Percentiles rank a stretch among this genome's conserved stretches.
These are phyloP conservation scores for Plasmodium ovale DNA, from an alignment of 169 alveolate species.

Conservation along the genomic window DNA sequence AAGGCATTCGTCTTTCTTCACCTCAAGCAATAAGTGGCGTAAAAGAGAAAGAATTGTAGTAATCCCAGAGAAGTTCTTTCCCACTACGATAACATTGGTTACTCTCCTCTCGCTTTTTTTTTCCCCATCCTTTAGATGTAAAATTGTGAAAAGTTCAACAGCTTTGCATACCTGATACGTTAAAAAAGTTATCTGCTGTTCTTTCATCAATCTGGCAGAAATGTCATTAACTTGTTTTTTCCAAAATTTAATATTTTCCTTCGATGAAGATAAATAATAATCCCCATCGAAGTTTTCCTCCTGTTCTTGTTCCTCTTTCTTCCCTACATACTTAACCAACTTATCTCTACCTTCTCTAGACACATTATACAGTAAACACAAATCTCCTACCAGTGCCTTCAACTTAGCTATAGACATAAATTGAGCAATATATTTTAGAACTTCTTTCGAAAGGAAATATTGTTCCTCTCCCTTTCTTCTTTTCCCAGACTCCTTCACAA, in stretches of 20 bases:
- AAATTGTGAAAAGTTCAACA: slow-evolving; percentile 1
- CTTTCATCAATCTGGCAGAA: background rate
- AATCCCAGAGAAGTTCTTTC: slow-evolving; percentile 36
- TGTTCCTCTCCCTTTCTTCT: slow-evolving; percentile 6
- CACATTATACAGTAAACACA: slow-evolving; percentile 17
- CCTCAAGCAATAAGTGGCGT: background rate
- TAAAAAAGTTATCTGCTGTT: slow-evolving; percentile 20
- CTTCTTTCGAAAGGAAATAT: slow-evolving; percentile 3
- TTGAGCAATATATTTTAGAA: background rate
- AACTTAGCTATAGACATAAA: background rate
- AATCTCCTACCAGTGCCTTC: slow-evolving; percentile 5
- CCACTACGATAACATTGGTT: slow-evolving; percentile 25
- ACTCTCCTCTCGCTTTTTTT: background rate
- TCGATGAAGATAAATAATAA: too few relatives aligned
- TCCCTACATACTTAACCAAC: slow-evolving; percentile 16
- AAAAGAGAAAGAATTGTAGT: slow-evolving; percentile 20
- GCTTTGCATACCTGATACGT: slow-evolving; percentile 55
- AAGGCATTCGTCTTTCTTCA: background rate
- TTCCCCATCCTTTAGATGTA: background rate
- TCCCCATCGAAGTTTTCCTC: slow-evolving; percentile 14
- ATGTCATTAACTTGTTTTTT: slow-evolving; percentile 7
- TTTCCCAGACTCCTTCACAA: background rate
- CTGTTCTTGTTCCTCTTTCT: slow-evolving; percentile 5
- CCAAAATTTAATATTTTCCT: background rate
- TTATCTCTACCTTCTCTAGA: background rate